These are phyloP conservation scores for Eragrostis tef DNA, from an alignment of 202 grass and related monocot genomes.

Conservation along the genomic window DNA sequence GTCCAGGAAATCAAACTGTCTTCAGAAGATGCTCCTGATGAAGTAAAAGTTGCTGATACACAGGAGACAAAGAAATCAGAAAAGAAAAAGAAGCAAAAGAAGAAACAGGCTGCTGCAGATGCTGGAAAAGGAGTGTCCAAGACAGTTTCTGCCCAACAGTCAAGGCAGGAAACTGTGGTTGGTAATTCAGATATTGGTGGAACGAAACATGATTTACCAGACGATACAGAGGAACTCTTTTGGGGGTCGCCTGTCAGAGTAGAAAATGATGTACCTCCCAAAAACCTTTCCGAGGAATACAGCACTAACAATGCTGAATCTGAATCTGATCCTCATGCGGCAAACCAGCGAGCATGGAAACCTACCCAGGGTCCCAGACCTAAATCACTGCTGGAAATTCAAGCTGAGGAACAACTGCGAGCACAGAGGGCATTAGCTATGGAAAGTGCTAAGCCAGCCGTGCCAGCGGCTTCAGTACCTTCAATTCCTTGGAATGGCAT, in stretches of 20 bases:
- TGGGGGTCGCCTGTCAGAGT: conserved; percentile 45
- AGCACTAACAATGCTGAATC: conserved; percentile 57
- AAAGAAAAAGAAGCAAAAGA: conserved; percentile 91
- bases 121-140: conserved; percentile 64
- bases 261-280: conserved; percentile 39
- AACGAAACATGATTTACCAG: conserved; percentile 53
- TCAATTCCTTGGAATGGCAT: conserved; percentile 67
- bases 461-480: conserved; percentile 35
- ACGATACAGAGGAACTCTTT: conserved; percentile 57
- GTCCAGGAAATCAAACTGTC: conserved; percentile 54
- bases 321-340: conserved; percentile 48
- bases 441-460: conserved; percentile 44
- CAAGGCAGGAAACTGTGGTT: conserved; percentile 55
- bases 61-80: conserved; percentile 64
- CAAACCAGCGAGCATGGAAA: conserved; percentile 75
- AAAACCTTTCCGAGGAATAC: conserved; percentile 55
- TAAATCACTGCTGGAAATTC: conserved; percentile 93
- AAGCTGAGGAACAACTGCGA: conserved; percentile 86
- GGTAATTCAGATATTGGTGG: conserved; percentile 56
- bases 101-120: conserved; percentile 65
- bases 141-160: conserved; percentile 49
- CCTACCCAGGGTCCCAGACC: conserved; percentile 69
- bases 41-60: conserved; percentile 53
- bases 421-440: conserved; percentile 58
- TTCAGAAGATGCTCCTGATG: conserved; percentile 43